Conservation (phyloP, 2,329 filamentous ascomycete genomes). For the Elsinoe ampelina region DNA sequence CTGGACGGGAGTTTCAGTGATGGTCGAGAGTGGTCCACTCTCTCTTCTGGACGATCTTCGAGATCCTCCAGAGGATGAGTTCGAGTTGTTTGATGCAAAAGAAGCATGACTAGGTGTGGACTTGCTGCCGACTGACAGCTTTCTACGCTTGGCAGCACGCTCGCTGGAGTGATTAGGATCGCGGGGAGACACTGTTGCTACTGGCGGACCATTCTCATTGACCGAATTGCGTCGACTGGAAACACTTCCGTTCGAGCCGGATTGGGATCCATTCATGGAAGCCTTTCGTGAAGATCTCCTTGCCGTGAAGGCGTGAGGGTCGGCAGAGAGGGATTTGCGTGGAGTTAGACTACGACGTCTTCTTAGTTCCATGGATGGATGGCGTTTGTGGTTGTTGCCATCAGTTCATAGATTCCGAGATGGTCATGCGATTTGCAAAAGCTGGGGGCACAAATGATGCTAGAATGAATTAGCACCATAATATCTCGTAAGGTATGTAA, state of each 20-base stretch:
- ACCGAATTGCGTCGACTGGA: slow-evolving; percentile 12
- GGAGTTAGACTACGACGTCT: slow-evolving; percentile 6
- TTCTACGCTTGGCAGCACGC: slow-evolving; percentile 15
- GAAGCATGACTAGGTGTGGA: slow-evolving; percentile 13
- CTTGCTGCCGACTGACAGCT: slow-evolving; percentile 15
- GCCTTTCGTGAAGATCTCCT: slow-evolving; percentile 11
- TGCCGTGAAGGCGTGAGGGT: slow-evolving; percentile 1
- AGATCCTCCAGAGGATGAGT: slow-evolving; percentile 14
- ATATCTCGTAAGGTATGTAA: no score
- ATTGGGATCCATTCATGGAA: slow-evolving; percentile 22
- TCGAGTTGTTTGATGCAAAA: slow-evolving; percentile 9
- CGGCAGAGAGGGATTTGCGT: background rate
- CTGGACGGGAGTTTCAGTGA: slow-evolving; percentile 12
- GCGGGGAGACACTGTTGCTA: background rate
- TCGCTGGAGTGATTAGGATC: slow-evolving; percentile 11
- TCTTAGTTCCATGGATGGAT: slow-evolving; percentile 2
- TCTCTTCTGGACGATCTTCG: slow-evolving; percentile 14
- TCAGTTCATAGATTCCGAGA: background rate
- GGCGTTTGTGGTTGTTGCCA: background rate
- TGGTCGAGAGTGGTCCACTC: slow-evolving; percentile 14
- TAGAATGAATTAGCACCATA: background rate
- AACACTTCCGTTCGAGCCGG: slow-evolving; percentile 10
- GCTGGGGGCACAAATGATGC: background rate
- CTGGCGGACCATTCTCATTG: background rate
- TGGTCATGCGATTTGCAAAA: no score